A percentile compares a stretch with the other conserved stretches of the same genome.
These are phyloP conservation scores for Penicillium sp. DNA, from an alignment of 2,329 filamentous ascomycete species.

Conservation along the genomic window DNA sequence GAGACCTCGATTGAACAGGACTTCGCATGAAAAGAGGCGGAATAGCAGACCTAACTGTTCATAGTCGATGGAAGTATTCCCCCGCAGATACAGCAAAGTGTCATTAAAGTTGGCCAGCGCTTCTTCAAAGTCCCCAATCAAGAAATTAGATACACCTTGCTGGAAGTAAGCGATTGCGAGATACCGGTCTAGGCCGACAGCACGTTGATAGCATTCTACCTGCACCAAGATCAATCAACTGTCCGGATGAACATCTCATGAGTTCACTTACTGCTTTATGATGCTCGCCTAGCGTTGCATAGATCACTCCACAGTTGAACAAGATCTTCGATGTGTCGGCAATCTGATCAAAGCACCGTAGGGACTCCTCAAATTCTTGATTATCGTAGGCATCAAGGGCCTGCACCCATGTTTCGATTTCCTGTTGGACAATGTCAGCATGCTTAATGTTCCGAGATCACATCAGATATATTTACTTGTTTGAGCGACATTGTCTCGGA, in stretches of 20 bases:
- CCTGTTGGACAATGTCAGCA: constrained; percentile 51
- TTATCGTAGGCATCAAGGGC: constrained; percentile 91
- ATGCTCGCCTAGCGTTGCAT: constrained; percentile 93
- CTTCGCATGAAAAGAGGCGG: constrained; percentile 95
- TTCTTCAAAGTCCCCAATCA: constrained; percentile 95
- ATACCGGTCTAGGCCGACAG: constrained; percentile 87
- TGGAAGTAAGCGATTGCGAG: constrained; percentile 98
- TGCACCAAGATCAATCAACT: constrained; percentile 40
- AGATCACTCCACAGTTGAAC: constrained; percentile 97
- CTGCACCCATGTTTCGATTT: constrained; percentile 98
- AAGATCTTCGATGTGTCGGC: constrained; percentile 96
- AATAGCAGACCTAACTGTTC: constrained; percentile 93
- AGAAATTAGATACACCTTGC: constrained; percentile 95
- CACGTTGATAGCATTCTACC: constrained; percentile 93
- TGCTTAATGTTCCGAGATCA: neutral
- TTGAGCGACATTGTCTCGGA: constrained; percentile 56
- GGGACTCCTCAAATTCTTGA: constrained; percentile 90
- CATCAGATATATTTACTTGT: constrained; percentile 47
- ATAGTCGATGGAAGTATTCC: constrained; percentile 97
- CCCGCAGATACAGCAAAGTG: constrained; percentile 86
- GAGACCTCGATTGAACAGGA: constrained; percentile 92
- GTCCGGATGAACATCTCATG: neutral
- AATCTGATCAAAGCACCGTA: constrained; percentile 80
- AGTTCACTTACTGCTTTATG: constrained; percentile 74
- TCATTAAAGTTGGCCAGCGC: constrained; percentile 98